A percentile compares a stretch with the other conserved stretches of the same genome.
phyloP scores from a whole-genome alignment of 1,284 basidiomycete genomes.

The Ceratobasidium sp. region DNA sequence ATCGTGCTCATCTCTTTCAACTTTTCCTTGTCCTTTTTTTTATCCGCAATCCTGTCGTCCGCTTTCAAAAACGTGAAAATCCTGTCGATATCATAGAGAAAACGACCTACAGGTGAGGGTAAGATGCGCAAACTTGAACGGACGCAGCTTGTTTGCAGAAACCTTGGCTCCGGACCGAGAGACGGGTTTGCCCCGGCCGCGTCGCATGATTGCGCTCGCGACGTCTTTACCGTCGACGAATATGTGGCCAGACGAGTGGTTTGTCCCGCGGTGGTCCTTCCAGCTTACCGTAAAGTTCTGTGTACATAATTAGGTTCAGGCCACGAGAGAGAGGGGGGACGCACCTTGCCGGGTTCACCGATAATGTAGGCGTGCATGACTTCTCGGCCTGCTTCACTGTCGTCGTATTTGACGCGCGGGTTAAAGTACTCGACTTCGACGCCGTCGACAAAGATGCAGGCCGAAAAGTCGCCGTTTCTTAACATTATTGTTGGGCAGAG shows the following conservation, averaged over 20 bases:
- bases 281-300: conserved; percentile 35
- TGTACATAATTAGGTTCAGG: not conserved
- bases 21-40: conserved; percentile 36
- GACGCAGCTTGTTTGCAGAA: conserved; percentile 12
- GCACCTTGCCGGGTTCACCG: conserved; percentile 31
- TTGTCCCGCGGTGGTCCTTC: conserved; percentile 31
- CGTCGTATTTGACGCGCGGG: conserved; percentile 21
- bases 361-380: conserved; percentile 36
- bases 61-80: not conserved
- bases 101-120: conserved; percentile 40
- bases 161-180: conserved; percentile 41
- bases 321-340: not conserved
- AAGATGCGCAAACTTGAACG: conserved; percentile 44
- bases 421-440: conserved; percentile 31
- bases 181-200: conserved; percentile 40
- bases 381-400: conserved; percentile 27
- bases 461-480: conserved; percentile 20
- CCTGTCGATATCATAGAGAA: no score
- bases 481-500: conserved; percentile 7
- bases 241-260: conserved; percentile 42
- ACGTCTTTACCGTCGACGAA: conserved; percentile 46
- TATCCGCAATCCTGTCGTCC: conserved; percentile 44
- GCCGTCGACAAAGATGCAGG: conserved; percentile 37
- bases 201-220: conserved; percentile 45
- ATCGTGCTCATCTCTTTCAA: conserved; percentile 42